Evolutionary conservation across 225 moss, liverwort and hornwort species (phyloP).

Genomic region (Bryum argenteum): DNA sequence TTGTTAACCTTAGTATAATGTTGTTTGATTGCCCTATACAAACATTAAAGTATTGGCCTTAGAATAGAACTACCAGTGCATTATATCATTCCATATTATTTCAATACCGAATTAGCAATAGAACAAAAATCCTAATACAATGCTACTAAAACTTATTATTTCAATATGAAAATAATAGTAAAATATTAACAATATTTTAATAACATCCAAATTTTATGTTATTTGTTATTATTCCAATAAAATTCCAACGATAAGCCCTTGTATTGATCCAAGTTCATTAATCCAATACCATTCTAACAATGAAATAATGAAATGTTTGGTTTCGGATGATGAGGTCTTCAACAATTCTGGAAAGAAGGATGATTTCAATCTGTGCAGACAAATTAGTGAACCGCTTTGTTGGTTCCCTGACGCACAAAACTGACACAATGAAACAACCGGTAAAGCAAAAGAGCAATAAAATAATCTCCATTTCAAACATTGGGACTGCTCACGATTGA

Average conservation of each 20-base stretch:
- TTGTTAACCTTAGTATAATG: neutral
- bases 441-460: too few relatives aligned
- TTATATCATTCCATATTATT: neutral
- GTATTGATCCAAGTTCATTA: neutral
- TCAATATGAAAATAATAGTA: neutral
- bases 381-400: too few relatives aligned
- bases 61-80: neutral
- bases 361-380: too few relatives aligned
- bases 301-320: neutral
- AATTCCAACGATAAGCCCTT: neutral
- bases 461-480: too few relatives aligned
- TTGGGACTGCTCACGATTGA: too few relatives aligned
- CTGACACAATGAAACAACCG: too few relatives aligned
- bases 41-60: neutral
- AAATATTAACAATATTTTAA: neutral
- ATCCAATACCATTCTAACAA: neutral
- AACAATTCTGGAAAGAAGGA: too few relatives aligned
- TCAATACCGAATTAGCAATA: neutral
- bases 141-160: slow-evolving; percentile 5
- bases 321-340: too few relatives aligned
- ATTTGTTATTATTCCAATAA: neutral
- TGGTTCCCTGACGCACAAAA: too few relatives aligned
- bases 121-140: neutral
- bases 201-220: neutral
- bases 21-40: neutral